Base-by-base conservation (phyloP, 129 eudicot species). In the Flaveria sonorensis region DNA sequence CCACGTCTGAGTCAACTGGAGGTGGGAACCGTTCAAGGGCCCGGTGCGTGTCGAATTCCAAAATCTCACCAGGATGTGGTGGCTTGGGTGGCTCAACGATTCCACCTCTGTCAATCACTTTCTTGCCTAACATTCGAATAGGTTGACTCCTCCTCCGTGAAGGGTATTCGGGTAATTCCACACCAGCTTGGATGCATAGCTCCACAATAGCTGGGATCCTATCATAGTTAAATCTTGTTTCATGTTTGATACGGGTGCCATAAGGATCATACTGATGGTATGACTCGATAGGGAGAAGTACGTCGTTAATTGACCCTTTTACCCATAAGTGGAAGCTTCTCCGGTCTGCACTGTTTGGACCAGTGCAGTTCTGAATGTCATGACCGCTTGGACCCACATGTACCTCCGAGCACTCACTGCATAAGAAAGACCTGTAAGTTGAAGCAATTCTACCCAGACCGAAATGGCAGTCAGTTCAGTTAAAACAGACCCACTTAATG, bases 161-260 rank as follows among this genome's bases (percentile, higher is more conserved):
- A 63, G 97, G 95, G 51, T 87, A 95, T 80, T 81, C 91, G 23
- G 96, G 96, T 74, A 95, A 36, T 67, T 95, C 93, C 15, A 89
- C 96, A 57, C 99, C 99, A 7, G 97, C 99, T 85, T 94, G 99
- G 83, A 94, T 94, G 86, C 99, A 94, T 24, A 94, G 97, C 82
- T 94, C 99, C 56, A 91, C 97, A 47, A 94, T 82, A 6, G 97
- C 99, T 6, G 97, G 99, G 77, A 94, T 89, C 72, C 99, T 68
- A 53, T 92, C 99, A 60, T 88, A 88, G 79, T 80, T 68, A 57
- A 95, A 95, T 18, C 99, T 82, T 42, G 93, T 94, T n/a, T 94
- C 99, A 57, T 94, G 99, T 75, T 77, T 94, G 75, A 94, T 71
- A 47, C 99, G 90, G 45, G 85, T 85, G 14, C 99, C 99, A 75